Evolutionary conservation across 179 eudicot genomes (phyloP).

Genomic region (Actinidia polygama): DNA sequence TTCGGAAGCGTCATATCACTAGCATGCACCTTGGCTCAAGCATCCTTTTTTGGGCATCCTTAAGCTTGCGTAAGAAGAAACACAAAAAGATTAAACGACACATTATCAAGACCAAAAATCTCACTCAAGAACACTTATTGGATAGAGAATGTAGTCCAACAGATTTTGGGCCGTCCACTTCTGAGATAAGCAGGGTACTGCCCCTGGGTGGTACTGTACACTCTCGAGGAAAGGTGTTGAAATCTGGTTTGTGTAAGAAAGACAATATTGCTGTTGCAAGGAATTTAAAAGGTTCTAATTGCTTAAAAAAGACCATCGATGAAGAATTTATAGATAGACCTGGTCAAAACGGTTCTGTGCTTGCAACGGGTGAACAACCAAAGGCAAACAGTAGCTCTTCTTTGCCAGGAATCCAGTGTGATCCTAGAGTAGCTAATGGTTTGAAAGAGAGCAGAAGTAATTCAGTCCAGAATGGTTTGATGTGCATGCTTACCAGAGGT

Average conservation of each 20-base stretch:
- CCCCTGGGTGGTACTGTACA: neutral
- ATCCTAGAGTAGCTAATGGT: slow-evolving; percentile 24
- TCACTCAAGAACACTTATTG: slow-evolving; percentile 26
- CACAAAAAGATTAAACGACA: slow-evolving; percentile 48
- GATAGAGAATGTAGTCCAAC: slow-evolving; percentile 21
- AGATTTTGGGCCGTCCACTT: too few species aligned
- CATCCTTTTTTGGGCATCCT: slow-evolving; percentile 51
- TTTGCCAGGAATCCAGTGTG: slow-evolving; percentile 24
- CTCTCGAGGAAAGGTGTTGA: slow-evolving; percentile 26
- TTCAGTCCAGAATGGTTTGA: slow-evolving; percentile 33
- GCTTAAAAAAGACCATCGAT: slow-evolving; percentile 11
- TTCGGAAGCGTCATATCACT: slow-evolving; percentile 33
- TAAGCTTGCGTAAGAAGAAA: slow-evolving; percentile 48
- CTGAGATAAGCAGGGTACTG: slow-evolving; percentile 30
- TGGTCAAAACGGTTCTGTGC: slow-evolving; percentile 32
- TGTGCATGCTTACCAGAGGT: slow-evolving; percentile 45
- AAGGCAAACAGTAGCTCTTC: slow-evolving; percentile 19
- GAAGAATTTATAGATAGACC: slow-evolving; percentile 33
- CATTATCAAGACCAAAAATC: slow-evolving; percentile 24
- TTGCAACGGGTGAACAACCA: slow-evolving; percentile 32
- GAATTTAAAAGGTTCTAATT: slow-evolving; percentile 11
- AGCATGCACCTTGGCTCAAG: slow-evolving; percentile 59
- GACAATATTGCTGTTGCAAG: slow-evolving; percentile 22
- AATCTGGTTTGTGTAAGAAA: slow-evolving; percentile 25
- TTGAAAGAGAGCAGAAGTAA: slow-evolving; percentile 28